A percentile compares a stretch with the other conserved stretches of the same genome.
Conservation (phyloP, 2,329 filamentous ascomycete species). For the Endoconidiophora polonica region DNA sequence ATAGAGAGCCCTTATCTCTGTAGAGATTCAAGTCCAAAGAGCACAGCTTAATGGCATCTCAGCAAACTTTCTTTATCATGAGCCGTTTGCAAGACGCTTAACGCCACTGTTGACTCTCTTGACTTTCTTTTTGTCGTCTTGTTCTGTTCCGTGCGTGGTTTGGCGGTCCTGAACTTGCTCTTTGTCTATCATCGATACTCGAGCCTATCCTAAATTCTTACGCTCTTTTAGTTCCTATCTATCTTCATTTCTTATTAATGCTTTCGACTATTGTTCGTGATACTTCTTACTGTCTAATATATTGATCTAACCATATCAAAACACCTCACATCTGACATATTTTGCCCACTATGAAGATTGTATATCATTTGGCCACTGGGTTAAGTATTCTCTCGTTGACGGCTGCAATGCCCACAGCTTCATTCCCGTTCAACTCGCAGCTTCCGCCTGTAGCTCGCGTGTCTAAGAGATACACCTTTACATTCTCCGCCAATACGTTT, state of each 20-base stretch:
- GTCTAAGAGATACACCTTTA: slow-evolving; percentile 49
- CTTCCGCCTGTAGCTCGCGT: slow-evolving; percentile 63
- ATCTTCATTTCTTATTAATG: background rate
- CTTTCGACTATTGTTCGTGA: background rate
- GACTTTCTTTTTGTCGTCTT: too few species aligned
- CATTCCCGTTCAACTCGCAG: slow-evolving; percentile 71
- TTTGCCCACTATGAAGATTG: background rate
- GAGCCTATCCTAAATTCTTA: background rate
- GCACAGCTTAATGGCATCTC: too few species aligned
- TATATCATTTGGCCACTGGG: slow-evolving; percentile 17
- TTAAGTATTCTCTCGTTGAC: slow-evolving; percentile 18
- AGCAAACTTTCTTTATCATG: too few species aligned
- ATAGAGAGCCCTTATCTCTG: too few species aligned
- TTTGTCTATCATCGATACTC: background rate
- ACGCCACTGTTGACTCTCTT: too few species aligned
- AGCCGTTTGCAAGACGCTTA: too few species aligned
- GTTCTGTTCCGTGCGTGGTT: too few species aligned
- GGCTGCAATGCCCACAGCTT: slow-evolving; percentile 26
- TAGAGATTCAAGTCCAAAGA: too few species aligned
- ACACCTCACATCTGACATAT: background rate
- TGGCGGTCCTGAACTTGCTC: too few species aligned
- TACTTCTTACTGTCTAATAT: background rate
- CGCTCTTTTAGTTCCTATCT: background rate
- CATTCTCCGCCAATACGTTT: slow-evolving; percentile 61
- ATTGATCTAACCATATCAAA: background rate